Evolutionary conservation across 179 eudicot genomes (phyloP).

Genomic region (Silene coronaria): DNA sequence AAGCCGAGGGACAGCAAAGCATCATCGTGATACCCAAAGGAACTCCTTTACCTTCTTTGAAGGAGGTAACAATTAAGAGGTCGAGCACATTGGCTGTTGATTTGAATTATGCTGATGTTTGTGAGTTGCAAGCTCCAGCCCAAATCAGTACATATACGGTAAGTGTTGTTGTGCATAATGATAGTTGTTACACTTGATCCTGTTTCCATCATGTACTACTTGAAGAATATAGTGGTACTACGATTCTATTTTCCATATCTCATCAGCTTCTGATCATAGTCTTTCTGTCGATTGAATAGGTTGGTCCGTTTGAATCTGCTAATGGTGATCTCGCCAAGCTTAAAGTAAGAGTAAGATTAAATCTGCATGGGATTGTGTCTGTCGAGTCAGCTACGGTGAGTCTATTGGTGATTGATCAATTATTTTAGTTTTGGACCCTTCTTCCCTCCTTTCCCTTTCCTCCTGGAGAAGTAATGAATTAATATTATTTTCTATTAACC

Average conservation of each 20-base stretch:
- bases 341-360: constrained; percentile 75
- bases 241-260: not conserved
- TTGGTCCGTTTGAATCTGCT: constrained; percentile 81
- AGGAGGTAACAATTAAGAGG: constrained; percentile 70
- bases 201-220: not conserved
- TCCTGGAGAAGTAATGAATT: not conserved
- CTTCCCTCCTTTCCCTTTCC: not conserved
- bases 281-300: constrained; percentile 32
- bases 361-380: constrained; percentile 73
- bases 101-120: constrained; percentile 72
- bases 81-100: constrained; percentile 75
- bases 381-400: constrained; percentile 86
- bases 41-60: constrained; percentile 65
- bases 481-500: not conserved
- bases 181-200: not conserved
- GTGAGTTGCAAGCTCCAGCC: constrained; percentile 72
- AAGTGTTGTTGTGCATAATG: constrained; percentile 6
- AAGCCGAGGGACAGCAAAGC: constrained; percentile 63
- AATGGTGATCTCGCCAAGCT: constrained; percentile 72
- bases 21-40: constrained; percentile 72
- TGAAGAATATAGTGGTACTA: not conserved
- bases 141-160: constrained; percentile 87
- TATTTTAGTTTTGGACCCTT: not conserved
- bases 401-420: not conserved
- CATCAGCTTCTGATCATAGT: not conserved